Evolutionary conservation across 2,329 filamentous ascomycete genomes (phyloP).

Genomic region (Rachicladosporium sp.): DNA sequence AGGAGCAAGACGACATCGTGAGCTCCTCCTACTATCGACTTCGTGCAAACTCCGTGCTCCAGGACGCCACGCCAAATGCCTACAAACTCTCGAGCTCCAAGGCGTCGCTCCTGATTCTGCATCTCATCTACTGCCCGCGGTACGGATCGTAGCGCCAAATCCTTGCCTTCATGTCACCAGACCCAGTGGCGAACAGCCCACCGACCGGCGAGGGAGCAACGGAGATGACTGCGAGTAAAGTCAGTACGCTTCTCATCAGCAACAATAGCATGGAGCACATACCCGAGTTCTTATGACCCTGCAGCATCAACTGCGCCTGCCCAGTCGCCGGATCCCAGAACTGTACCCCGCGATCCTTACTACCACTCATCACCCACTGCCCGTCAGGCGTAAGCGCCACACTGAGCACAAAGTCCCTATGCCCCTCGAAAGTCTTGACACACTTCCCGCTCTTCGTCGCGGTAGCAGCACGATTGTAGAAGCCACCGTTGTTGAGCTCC

Average conservation of each 20-base stretch:
- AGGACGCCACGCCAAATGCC: too few species aligned
- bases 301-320: constrained; percentile 92
- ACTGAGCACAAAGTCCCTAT: constrained; percentile 95
- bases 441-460: constrained; percentile 73
- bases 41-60: too few species aligned
- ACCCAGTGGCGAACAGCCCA: constrained; percentile 85
- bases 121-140: constrained; percentile 3
- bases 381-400: constrained; percentile 91
- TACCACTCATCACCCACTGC: constrained; percentile 91
- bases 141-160: constrained; percentile 69
- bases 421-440: constrained; percentile 91
- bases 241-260: constrained; percentile 7
- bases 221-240: constrained; percentile 58
- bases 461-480: constrained; percentile 33
- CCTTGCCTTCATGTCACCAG: constrained; percentile 91
- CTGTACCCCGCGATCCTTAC: constrained; percentile 92
- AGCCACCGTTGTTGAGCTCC: constrained; percentile 59
- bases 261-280: constrained; percentile 20
- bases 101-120: not conserved
- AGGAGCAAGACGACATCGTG: too few species aligned
- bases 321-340: constrained; percentile 97
- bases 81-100: too few species aligned
- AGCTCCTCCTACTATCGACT: too few species aligned
- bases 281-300: constrained; percentile 94
- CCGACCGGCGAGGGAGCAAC: constrained; percentile 87